Base-by-base conservation (phyloP, 306 rosid species). In the Vicia sativa region DNA sequence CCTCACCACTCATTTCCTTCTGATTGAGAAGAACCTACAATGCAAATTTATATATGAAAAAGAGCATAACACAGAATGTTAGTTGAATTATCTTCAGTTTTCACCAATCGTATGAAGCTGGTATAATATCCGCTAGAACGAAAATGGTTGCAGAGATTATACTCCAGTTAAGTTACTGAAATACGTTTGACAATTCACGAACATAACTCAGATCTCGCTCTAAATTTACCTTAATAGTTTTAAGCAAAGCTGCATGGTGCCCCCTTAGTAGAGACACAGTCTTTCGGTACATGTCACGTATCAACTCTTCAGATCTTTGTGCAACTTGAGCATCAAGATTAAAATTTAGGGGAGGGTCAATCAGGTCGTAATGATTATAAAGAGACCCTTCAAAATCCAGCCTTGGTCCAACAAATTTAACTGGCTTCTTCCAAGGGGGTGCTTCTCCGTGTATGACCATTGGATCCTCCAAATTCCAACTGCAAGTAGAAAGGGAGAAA, bases 401-500 rank as follows among this genome's bases (percentile, higher is more conserved):
- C 77, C 88, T 83, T 23, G 99, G 99, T 54, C 99, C 99, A 4
- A 90, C 87, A 72, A 95, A 90, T 72, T 83, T 81, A 44, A 67
- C 81, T 15, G 68, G 74, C 87, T 82, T 88, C 78, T 82, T 88
- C 97, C 99, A 95, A 41, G 97, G 92, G 29, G 99, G 89, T 57
- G 96, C 91, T 71, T 95, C 99, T 63, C 99, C 97, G 26, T 90
- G 99, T 83, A 95, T 73, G 67, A 75, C 82, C 99, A 90, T 87
- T 19, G 97, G 96, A 69, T 87, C 89, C 83, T 95, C 97, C 86
- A 95, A 81, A 84, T 95, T 95, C 97, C 99, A 95, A 72, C 99
- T 90, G 80, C 74, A 52, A 52, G 45, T 16, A 34, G 18, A n/a
- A 28, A 58, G 52, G 46, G 34, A 44, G 16, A 75, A 46, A 72